Evolutionary conservation across 2,329 filamentous ascomycete species (phyloP).

Genomic region (Aspergillus ruber): DNA sequence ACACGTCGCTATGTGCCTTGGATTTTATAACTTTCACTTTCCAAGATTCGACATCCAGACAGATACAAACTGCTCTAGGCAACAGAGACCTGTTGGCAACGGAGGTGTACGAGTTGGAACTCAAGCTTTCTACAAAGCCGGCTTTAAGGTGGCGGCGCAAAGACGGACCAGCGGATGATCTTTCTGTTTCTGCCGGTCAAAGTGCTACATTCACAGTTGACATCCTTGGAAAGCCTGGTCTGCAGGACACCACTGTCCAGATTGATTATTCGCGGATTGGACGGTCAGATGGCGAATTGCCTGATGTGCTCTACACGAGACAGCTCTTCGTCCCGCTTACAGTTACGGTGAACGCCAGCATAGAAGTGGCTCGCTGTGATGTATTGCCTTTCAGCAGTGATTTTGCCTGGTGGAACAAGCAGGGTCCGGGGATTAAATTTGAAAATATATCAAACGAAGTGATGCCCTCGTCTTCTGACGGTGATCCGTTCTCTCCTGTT

Average conservation of each 20-base stretch:
- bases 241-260: conserved; percentile 72
- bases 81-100: conserved; percentile 71
- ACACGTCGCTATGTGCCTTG: conserved; percentile 67
- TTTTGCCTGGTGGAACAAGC: conserved; percentile 56
- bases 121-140: conserved; percentile 68
- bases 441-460: conserved; percentile 4
- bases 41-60: conserved; percentile 75
- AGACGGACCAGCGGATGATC: conserved; percentile 40
- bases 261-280: conserved; percentile 84
- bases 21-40: conserved; percentile 85
- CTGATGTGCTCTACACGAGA: conserved; percentile 72
- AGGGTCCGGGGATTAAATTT: conserved; percentile 7
- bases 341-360: conserved; percentile 84
- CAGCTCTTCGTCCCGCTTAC: conserved; percentile 74
- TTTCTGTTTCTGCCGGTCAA: conserved; percentile 60
- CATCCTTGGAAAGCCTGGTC: conserved; percentile 75
- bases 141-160: conserved; percentile 54
- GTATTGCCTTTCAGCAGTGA: conserved; percentile 65
- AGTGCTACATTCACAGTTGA: conserved; percentile 73
- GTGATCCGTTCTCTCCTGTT: conserved; percentile 41
- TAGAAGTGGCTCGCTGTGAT: conserved; percentile 76
- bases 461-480: conserved; percentile 18
- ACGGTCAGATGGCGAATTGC: conserved; percentile 58
- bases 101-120: conserved; percentile 80
- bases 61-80: conserved; percentile 66